Conservation (phyloP, 345 rosid genomes). For the Acer yangbiense region DNA sequence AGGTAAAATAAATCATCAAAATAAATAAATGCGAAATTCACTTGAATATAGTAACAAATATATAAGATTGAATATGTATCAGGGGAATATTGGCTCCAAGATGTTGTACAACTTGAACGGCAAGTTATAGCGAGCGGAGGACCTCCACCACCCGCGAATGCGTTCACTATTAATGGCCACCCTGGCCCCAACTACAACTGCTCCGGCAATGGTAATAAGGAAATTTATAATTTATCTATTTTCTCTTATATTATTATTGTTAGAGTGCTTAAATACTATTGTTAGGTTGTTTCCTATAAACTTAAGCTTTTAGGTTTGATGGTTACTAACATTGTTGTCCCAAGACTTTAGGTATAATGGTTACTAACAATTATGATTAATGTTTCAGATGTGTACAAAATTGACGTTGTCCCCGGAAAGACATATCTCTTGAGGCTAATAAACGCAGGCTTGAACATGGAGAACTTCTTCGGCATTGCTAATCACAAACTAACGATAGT, state of each 20-base stretch:
- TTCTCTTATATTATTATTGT: not conserved
- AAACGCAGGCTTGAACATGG: constrained; percentile 79
- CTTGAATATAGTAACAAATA: no score
- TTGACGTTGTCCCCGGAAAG: constrained; percentile 65
- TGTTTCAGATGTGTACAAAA: constrained; percentile 64
- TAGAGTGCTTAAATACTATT: no score
- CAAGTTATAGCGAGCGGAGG: constrained; percentile 67
- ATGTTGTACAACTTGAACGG: constrained; percentile 58
- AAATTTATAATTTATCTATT: not conserved
- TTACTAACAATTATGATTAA: not conserved
- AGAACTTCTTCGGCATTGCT: constrained; percentile 79
- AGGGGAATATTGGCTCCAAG: constrained; percentile 87
- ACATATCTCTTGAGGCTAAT: constrained; percentile 75
- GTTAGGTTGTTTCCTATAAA: no score
- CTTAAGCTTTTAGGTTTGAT: no score
- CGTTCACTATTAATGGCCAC: constrained; percentile 79
- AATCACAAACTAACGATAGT: constrained; percentile 75
- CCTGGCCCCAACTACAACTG: constrained; percentile 90
- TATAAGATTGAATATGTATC: not conserved
- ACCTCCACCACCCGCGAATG: constrained; percentile 71
- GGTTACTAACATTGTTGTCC: no score
- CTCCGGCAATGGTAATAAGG: constrained; percentile 57
- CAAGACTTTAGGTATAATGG: no score
- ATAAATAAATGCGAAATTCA: not conserved
- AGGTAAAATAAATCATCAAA: constrained; percentile 34